Conservation (phyloP, 768 basidiomycete species). For the Paxillus rubicundulus region DNA sequence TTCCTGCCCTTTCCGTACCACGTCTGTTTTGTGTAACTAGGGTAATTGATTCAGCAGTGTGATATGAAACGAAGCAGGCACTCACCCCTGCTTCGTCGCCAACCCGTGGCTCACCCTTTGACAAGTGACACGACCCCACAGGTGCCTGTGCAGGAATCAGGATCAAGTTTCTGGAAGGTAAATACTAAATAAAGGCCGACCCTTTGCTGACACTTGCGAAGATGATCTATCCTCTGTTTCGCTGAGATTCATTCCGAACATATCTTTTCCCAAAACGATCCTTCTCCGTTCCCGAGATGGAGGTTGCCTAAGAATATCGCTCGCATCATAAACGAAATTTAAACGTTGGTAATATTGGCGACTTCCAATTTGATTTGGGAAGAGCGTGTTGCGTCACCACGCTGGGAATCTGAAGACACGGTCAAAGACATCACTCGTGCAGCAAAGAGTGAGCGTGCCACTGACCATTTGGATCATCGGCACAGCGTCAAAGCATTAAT, state of each 20-base stretch:
- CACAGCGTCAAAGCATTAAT: too few species aligned
- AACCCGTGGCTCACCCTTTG: constrained; percentile 72
- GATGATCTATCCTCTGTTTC: constrained; percentile 75
- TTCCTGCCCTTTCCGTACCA: constrained; percentile 96
- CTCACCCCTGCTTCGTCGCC: constrained; percentile 91
- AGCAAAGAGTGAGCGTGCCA: too few species aligned
- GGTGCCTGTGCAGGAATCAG: constrained; percentile 56
- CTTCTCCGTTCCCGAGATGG: constrained; percentile 84
- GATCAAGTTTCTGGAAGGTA: constrained; percentile 25
- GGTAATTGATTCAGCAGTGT: constrained; percentile 21
- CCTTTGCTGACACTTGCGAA: constrained; percentile 79
- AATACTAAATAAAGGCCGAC: constrained; percentile 84
- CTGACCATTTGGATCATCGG: too few species aligned
- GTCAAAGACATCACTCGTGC: too few species aligned
- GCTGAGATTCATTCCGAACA: constrained; percentile 67
- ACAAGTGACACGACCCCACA: constrained; percentile 97
- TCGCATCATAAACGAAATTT: too few species aligned
- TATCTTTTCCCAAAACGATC: constrained; percentile 84
- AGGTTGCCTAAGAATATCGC: constrained; percentile 65
- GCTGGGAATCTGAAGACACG: too few species aligned
- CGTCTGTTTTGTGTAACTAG: constrained; percentile 82
- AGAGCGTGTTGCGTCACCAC: too few species aligned
- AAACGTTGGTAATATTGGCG: too few species aligned
- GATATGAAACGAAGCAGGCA: constrained; percentile 23
- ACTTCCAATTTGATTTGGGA: too few species aligned